Evolutionary conservation across 495 filamentous ascomycete genomes (phyloP), one percentile per base, ranked within the genome.

Genomic region (Penicillium angulare): DNA sequence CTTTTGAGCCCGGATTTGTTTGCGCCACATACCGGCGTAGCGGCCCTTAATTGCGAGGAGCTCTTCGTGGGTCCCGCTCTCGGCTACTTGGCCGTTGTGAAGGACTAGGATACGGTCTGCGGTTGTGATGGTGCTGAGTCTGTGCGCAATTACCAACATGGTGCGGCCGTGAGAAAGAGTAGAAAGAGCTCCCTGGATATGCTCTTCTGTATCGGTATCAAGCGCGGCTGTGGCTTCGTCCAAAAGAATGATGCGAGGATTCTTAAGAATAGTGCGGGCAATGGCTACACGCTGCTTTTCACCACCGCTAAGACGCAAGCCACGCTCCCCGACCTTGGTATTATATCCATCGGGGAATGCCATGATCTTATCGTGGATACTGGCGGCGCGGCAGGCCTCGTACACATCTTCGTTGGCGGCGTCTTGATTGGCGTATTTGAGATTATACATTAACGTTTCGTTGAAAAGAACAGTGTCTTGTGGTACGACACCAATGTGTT

Each of bases 201-300:
- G 86, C 66, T 96, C 89, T 65, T 98, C 93, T 2, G 93, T 98
- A 57, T 95, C 90, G 1, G 90, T 92, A 55, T 98, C 93, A 15
- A 98, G 78, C 3, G 93, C 93, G 26, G 93, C 95, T 0, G 93
- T 98, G 6, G 93, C 93, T 69, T 98, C 93, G 63, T 98, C 93
- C 13, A 98, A 74, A 63, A 98, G 86, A 65, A 98, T 97, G 55
- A 98, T 92, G 31, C 87, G 88, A 15, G 93, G 93, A 58, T 96
- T 86, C 69, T 98, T 98, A 44, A 98, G 76, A 49, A 98, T 96
- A 10, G 93, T 96, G 34, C 93, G 86, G 38, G 93, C 95, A 63
- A 98, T 98, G 7, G 93, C 93, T 33, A 97, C 90, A 24, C 93
- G 88, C 68, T 98, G 93, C 69, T 96, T 96, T 72, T 98, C 93